phyloP scores from a whole-genome alignment of 1,284 basidiomycete genomes.

The Ustilago esculenta region DNA sequence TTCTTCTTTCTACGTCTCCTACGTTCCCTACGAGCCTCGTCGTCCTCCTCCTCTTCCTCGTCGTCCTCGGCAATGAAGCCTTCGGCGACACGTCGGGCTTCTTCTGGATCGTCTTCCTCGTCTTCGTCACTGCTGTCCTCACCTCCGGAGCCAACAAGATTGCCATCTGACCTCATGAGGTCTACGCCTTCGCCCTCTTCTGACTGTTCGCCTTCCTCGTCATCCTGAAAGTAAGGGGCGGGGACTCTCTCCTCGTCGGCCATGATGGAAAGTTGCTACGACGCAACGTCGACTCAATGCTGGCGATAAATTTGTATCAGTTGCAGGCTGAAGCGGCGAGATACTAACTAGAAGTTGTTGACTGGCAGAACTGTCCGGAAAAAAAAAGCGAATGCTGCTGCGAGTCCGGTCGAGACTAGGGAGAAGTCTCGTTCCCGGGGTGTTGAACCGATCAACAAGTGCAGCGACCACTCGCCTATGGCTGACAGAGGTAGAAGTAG shows the following conservation, averaged over 20 bases:
- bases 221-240: slow-evolving; percentile 47
- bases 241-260: slow-evolving; percentile 42
- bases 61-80: slow-evolving; percentile 67
- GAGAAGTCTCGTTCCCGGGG: background rate
- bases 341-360: too few species aligned
- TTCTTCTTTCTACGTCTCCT: slow-evolving; percentile 53
- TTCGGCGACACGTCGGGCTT: slow-evolving; percentile 62
- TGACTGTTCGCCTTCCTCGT: slow-evolving; percentile 45
- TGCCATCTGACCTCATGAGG: slow-evolving; percentile 60
- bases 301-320: too few species aligned
- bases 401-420: slow-evolving; percentile 1
- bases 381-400: too few species aligned
- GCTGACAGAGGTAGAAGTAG: background rate
- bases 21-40: slow-evolving; percentile 76
- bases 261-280: slow-evolving; percentile 13
- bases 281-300: background rate
- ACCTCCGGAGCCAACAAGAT: slow-evolving; percentile 57
- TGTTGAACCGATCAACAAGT: background rate
- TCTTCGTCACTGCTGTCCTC: slow-evolving; percentile 62
- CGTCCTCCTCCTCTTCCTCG: slow-evolving; percentile 65
- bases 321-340: too few species aligned
- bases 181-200: slow-evolving; percentile 61
- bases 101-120: slow-evolving; percentile 65
- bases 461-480: background rate
- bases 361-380: too few species aligned